These are phyloP conservation scores for Boletus rufocinnamomeus DNA, from an alignment of 768 basidiomycete genomes.

Conservation along the genomic window DNA sequence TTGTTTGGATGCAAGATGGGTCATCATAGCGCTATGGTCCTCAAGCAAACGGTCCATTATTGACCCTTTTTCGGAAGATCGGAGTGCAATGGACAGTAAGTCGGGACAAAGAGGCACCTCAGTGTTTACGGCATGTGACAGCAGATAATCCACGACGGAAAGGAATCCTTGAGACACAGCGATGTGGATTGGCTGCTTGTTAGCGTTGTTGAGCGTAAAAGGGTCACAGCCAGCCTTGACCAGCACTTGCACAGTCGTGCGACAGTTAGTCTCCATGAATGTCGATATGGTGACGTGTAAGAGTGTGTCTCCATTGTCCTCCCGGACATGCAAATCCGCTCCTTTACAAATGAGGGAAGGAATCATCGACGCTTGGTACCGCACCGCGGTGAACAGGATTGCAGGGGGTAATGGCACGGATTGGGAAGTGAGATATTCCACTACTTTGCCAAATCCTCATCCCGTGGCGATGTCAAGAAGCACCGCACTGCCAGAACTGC, in stretches of 20 bases:
- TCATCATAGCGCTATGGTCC: not conserved
- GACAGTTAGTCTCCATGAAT: not conserved
- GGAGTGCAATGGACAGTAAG: not conserved
- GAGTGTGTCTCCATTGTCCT: not conserved
- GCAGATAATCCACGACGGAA: not conserved
- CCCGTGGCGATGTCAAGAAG: not conserved
- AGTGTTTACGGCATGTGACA: not conserved
- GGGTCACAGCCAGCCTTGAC: not conserved
- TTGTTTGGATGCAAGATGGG: no score
- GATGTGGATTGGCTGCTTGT: not conserved
- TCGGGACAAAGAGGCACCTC: no score
- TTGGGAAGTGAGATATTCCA: not conserved
- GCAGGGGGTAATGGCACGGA: not conserved
- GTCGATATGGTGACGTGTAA: not conserved
- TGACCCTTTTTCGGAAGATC: accelerated
- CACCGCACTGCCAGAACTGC: not conserved
- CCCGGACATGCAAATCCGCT: not conserved
- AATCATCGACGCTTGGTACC: not conserved
- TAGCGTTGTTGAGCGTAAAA: not conserved
- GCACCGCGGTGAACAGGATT: not conserved
- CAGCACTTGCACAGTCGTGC: not conserved
- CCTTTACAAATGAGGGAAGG: not conserved
- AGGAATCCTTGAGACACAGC: not conserved
- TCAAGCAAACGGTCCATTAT: not conserved
- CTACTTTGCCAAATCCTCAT: not conserved